Conservation (phyloP, 805 yeast species). For the Ogataea saltuana region DNA sequence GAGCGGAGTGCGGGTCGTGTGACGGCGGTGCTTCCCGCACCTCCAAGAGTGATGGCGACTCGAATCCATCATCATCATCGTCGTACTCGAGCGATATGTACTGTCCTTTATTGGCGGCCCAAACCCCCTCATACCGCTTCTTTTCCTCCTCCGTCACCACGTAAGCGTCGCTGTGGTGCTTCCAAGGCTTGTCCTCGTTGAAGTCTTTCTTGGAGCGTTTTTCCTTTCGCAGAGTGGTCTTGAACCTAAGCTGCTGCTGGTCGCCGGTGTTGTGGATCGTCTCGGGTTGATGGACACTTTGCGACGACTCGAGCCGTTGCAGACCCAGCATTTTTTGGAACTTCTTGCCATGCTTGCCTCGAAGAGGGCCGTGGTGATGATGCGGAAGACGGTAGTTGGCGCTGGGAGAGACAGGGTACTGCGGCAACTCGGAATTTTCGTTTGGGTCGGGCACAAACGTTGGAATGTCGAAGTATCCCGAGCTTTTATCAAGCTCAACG, state of each 20-base stretch:
- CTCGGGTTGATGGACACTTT: conserved; percentile 1
- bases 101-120: conserved; percentile 84
- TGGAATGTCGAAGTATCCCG: conserved; percentile 2
- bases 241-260: conserved; percentile 42
- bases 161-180: conserved; percentile 65
- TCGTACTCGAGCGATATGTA: conserved; percentile 39
- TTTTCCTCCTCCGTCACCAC: conserved; percentile 61
- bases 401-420: conserved; percentile 22
- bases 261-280: conserved; percentile 5
- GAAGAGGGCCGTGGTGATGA: conserved; percentile 28
- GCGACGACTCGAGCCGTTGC: conserved; percentile 18
- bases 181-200: conserved; percentile 94
- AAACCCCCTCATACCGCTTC: conserved; percentile 88
- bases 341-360: conserved; percentile 25
- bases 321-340: conserved; percentile 27
- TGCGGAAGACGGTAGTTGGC: conserved; percentile 20
- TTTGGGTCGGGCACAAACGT: not conserved
- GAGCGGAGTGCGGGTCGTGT: not conserved
- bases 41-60: too few relatives aligned
- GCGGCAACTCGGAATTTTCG: conserved; percentile 19
- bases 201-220: conserved; percentile 43
- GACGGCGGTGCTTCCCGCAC: too few relatives aligned
- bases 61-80: conserved; percentile 10
- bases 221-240: conserved; percentile 52
- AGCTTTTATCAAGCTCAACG: conserved; percentile 3